Base-by-base conservation (phyloP, 257 asterid species). In the Solanum pinnatisectum region DNA sequence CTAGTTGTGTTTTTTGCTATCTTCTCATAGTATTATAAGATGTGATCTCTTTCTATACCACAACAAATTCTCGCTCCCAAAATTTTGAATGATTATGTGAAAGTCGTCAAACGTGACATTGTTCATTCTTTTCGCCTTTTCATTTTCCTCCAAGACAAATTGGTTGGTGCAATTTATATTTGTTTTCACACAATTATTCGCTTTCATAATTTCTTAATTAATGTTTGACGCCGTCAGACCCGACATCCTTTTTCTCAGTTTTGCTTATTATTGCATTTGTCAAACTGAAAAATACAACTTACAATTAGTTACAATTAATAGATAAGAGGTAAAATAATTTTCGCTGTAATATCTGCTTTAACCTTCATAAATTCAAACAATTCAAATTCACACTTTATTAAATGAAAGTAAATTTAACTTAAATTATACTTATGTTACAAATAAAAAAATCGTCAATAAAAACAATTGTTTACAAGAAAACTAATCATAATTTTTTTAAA, bases 141-240 rank as follows among this genome's bases (percentile, higher is more conserved):
- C 3, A 9, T 60, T 2, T 60, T 1, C 27, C 30, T 60, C 14
- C 1, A 23, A 60, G 5, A 4, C 3, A 60, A 22, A 1, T 60
- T 23, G 6, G 0, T 23, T 1, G 3, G 11, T 60, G 14, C 14
- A 1, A 23, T 60, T 60, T 60, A 23, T 60, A 15, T n/a, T 23
- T 23, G 0, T 23, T 10, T 60, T 4, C 30, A 23, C 6, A 22
- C 2, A 60, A 60, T 9, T 60, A 4, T 60, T 60, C 2, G 0
- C 27, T 60, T 22, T 9, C 14, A 23, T 22, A 60, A 63, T 63
- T 60, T 23, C 0, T 63, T 3, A 23, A 63, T 63, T 63, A 63
- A n/a, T 63, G 1, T 9, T 10, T 63, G 30, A 23, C 0, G 0
- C 0, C 3, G 5, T 23, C 1, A 63, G 0, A 23, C 0, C 15